Evolutionary conservation across 345 rosid species (phyloP).

Genomic region (Kandelia obovata): DNA sequence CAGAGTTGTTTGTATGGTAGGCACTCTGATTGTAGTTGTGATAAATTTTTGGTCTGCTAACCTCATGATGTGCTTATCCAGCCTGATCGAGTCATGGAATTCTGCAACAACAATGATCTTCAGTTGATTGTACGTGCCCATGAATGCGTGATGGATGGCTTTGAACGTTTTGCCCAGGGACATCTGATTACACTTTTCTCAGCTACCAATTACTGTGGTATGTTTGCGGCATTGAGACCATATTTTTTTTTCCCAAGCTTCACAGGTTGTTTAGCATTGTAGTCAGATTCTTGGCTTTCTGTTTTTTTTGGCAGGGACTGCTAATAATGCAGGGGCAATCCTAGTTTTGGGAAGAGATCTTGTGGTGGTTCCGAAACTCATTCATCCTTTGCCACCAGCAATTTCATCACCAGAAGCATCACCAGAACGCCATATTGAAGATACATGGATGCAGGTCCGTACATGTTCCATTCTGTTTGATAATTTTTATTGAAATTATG

Average conservation of each 20-base stretch:
- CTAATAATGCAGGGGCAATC: conserved; percentile 97
- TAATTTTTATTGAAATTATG: not conserved
- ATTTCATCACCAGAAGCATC: conserved; percentile 76
- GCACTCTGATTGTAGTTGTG: not conserved
- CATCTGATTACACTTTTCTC: conserved; percentile 96
- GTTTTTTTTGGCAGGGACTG: conserved; percentile 58
- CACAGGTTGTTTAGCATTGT: conserved; percentile 4
- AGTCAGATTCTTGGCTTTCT: conserved; percentile 3
- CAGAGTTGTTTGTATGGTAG: too few relatives aligned
- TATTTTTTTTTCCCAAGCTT: not conserved
- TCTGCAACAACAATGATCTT: conserved; percentile 96
- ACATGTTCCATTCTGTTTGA: not conserved
- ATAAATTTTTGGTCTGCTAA: not conserved
- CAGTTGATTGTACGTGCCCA: conserved; percentile 97
- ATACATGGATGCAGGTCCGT: conserved; percentile 98
- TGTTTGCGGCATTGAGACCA: conserved; percentile 8
- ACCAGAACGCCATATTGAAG: conserved; percentile 79
- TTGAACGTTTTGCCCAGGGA: conserved; percentile 97
- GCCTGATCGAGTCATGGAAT: conserved; percentile 99
- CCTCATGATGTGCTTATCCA: conserved; percentile 35
- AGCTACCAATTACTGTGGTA: conserved; percentile 96
- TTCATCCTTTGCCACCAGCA: conserved; percentile 98
- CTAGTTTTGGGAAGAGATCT: conserved; percentile 98
- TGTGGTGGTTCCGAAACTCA: conserved; percentile 92
- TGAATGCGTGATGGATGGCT: conserved; percentile 99